Percentiles rank a stretch among this genome's conserved stretches.
Evolutionary conservation across 345 rosid species (phyloP).

Genomic region (Populus simonii): DNA sequence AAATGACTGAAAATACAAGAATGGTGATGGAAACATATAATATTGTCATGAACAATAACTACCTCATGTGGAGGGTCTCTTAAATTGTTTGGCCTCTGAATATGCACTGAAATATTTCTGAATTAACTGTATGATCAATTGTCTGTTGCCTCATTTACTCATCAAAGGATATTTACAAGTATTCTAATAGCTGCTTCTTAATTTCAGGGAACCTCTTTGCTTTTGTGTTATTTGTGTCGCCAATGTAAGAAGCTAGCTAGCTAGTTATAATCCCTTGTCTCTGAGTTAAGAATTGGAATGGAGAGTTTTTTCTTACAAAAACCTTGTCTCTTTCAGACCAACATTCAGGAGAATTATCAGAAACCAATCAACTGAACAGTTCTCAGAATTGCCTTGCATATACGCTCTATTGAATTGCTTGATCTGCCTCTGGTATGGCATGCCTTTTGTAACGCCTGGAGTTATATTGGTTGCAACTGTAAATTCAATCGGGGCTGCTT

Average conservation of each 20-base stretch:
- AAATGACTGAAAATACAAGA: neutral
- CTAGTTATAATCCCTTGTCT: neutral
- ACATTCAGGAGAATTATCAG: constrained; percentile 50
- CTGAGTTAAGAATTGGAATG: neutral
- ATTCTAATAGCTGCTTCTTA: neutral
- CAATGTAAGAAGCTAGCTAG: constrained; percentile 36
- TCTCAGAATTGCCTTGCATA: constrained; percentile 51
- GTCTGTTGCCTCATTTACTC: neutral
- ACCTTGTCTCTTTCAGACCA: constrained; percentile 32
- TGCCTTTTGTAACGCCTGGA: constrained; percentile 43
- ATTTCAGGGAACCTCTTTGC: constrained; percentile 51
- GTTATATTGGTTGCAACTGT: constrained; percentile 46
- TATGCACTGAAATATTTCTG: neutral
- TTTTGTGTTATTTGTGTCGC: constrained; percentile 48
- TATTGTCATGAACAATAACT: neutral
- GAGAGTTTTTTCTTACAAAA: neutral
- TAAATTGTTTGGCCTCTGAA: neutral
- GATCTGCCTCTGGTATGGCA: constrained; percentile 57
- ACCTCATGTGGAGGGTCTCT: neutral
- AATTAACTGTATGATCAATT: neutral
- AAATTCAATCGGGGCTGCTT: constrained; percentile 46
- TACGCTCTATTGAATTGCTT: constrained; percentile 50
- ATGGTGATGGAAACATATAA: too few species aligned
- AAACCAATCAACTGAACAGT: constrained; percentile 50
- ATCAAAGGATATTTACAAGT: neutral